Conservation (phyloP, 2,329 filamentous ascomycete genomes). For the Colletotrichum incanum region DNA sequence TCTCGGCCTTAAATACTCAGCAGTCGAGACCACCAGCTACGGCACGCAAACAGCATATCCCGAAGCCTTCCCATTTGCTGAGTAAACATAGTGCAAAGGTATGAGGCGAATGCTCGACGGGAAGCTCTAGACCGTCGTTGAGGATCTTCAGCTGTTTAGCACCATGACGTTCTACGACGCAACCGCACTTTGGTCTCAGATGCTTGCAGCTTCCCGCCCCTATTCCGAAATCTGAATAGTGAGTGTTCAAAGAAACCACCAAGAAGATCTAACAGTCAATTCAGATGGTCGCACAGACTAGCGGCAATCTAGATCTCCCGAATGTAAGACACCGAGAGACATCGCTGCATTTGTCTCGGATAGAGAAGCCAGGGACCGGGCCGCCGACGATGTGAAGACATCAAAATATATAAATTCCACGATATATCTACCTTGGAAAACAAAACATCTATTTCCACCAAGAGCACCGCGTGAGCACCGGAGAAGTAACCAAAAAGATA, state of each 20-base stretch:
- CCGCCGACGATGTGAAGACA: not conserved
- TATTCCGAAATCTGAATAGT: not conserved
- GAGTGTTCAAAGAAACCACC: too few species aligned
- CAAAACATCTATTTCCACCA: not conserved
- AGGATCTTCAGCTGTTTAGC: not conserved
- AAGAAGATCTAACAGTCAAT: not conserved
- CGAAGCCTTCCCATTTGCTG: not conserved
- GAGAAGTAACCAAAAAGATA: not conserved
- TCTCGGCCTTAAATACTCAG: not conserved
- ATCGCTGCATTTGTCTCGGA: conserved; percentile 3
- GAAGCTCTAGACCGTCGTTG: not conserved
- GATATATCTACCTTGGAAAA: not conserved
- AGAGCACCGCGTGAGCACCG: not conserved
- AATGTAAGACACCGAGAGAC: not conserved
- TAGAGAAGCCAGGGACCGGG: not conserved
- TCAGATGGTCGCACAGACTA: not conserved
- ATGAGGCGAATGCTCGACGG: not conserved
- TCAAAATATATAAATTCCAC: not conserved
- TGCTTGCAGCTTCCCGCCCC: not conserved
- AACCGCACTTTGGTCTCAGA: conserved; percentile 11
- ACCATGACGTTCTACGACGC: not conserved
- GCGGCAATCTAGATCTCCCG: not conserved
- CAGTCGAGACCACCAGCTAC: not conserved
- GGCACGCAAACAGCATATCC: not conserved
- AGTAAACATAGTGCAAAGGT: not conserved